Conservation (phyloP, 495 filamentous ascomycete species). For the Hypomontagnella monticulosa region DNA sequence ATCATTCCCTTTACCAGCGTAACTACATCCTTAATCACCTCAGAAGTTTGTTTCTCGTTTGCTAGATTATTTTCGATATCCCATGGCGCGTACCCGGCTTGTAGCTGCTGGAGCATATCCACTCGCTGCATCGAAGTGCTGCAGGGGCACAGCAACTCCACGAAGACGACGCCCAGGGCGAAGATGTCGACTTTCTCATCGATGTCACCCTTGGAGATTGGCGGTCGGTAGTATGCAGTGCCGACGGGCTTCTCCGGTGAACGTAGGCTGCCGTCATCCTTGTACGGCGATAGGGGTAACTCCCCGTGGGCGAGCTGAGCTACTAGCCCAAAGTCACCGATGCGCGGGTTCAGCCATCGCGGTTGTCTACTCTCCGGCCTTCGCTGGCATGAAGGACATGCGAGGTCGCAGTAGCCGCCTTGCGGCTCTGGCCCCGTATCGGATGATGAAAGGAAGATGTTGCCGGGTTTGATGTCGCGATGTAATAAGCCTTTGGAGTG, state of each 20-base stretch:
- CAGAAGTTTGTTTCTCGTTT: slow-evolving; percentile 43
- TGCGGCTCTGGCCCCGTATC: slow-evolving; percentile 15
- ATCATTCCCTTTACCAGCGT: slow-evolving; percentile 60
- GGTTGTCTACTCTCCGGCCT: slow-evolving; percentile 8
- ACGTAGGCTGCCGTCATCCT: neutral
- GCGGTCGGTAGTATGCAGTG: slow-evolving; percentile 44
- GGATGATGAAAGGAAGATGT: slow-evolving; percentile 85
- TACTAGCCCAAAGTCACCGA: slow-evolving; percentile 66
- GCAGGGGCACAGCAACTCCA: slow-evolving; percentile 62
- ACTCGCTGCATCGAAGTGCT: slow-evolving; percentile 66
- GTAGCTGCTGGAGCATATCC: slow-evolving; percentile 57
- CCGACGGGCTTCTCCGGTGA: slow-evolving; percentile 22
- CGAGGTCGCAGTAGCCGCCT: slow-evolving; percentile 40
- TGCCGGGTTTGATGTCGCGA: slow-evolving; percentile 98
- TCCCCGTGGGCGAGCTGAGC: slow-evolving; percentile 59
- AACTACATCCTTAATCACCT: slow-evolving; percentile 53
- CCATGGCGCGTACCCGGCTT: slow-evolving; percentile 39
- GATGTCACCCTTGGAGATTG: slow-evolving; percentile 45
- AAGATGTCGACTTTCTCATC: slow-evolving; percentile 66
- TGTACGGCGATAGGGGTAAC: slow-evolving; percentile 23
- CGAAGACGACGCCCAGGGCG: slow-evolving; percentile 63
- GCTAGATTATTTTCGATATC: slow-evolving; percentile 20
- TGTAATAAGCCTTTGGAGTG: slow-evolving; percentile 92
- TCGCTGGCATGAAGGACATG: slow-evolving; percentile 45
- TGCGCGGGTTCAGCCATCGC: slow-evolving; percentile 61